Conservation (phyloP, 768 basidiomycete species). For the Paxillus rubicundulus region DNA sequence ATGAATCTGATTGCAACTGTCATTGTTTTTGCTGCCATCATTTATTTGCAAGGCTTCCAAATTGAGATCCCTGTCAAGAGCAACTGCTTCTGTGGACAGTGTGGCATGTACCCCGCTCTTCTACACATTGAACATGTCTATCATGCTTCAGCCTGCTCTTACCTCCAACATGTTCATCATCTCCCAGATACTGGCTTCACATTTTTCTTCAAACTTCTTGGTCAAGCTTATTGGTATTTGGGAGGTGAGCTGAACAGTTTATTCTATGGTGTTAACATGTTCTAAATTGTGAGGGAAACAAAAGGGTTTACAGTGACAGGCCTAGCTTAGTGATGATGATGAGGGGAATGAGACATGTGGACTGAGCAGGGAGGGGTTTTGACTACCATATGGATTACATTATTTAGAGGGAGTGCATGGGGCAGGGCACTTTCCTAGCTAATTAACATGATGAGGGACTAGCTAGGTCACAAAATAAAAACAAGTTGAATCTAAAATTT, state of each 20-base stretch:
- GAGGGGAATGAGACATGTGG: too few species aligned
- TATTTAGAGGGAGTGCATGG: too few species aligned
- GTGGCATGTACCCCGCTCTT: slow-evolving; percentile 93
- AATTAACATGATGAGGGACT: too few species aligned
- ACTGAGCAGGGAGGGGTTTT: too few species aligned
- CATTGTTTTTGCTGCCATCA: slow-evolving; percentile 89
- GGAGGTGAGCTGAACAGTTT: slow-evolving; percentile 69
- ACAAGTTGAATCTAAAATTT: too few species aligned
- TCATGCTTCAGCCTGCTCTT: slow-evolving; percentile 95
- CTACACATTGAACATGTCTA: slow-evolving; percentile 99
- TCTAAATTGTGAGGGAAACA: too few species aligned
- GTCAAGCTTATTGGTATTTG: slow-evolving; percentile 93
- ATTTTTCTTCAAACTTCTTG: slow-evolving; percentile 90
- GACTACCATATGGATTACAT: too few species aligned
- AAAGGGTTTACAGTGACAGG: too few species aligned
- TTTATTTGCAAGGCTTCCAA: slow-evolving; percentile 98
- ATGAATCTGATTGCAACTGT: slow-evolving; percentile 96
- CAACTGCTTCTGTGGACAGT: slow-evolving; percentile 93
- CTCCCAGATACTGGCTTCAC: slow-evolving; percentile 88
- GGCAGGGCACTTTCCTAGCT: too few species aligned
- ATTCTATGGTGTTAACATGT: neutral
- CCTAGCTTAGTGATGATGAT: too few species aligned
- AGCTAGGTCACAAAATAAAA: too few species aligned
- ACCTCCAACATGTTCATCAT: slow-evolving; percentile 94
- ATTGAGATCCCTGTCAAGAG: slow-evolving; percentile 98